phyloP scores from a whole-genome alignment of 2,329 filamentous ascomycete genomes.

The Fusarium stilboides region DNA sequence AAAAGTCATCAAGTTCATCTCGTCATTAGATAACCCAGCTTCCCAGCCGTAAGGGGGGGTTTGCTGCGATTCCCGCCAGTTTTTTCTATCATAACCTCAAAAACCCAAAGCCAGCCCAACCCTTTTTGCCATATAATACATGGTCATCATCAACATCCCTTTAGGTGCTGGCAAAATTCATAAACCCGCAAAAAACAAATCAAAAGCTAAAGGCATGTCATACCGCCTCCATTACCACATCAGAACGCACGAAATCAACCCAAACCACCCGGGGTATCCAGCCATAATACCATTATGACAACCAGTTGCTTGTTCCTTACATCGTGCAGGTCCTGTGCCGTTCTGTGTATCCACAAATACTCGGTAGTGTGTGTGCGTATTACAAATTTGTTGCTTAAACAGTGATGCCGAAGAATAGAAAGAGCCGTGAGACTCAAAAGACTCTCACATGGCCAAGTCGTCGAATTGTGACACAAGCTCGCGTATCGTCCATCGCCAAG shows the following conservation, averaged over 20 bases:
- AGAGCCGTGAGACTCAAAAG: conserved; percentile 22
- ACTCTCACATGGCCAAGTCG: conserved; percentile 54
- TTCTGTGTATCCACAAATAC: conserved; percentile 45
- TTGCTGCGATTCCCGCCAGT: conserved; percentile 40
- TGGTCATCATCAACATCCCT: conserved; percentile 41
- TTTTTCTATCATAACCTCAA: conserved; percentile 49
- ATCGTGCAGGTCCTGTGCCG: conserved; percentile 32
- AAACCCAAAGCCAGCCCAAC: conserved; percentile 33
- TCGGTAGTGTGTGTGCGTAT: conserved; percentile 41
- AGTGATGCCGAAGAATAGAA: conserved; percentile 38
- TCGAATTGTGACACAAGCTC: conserved; percentile 68
- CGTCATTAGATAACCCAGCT: conserved; percentile 46
- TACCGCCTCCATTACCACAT: conserved; percentile 15
- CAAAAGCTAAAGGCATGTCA: conserved; percentile 24
- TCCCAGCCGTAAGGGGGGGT: conserved; percentile 36
- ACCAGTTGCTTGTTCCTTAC: conserved; percentile 33
- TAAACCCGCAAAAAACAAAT: conserved; percentile 5
- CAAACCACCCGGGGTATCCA: conserved; percentile 43
- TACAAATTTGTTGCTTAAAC: conserved; percentile 46
- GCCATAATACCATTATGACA: conserved; percentile 38
- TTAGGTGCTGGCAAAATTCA: conserved; percentile 33
- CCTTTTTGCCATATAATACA: conserved; percentile 46
- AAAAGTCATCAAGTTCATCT: conserved; percentile 52
- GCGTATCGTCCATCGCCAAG: conserved; percentile 84
- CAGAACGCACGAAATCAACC: conserved; percentile 29